These are phyloP conservation scores for Naganishia sp. DNA, from an alignment of 1,284 basidiomycete genomes.

Conservation along the genomic window DNA sequence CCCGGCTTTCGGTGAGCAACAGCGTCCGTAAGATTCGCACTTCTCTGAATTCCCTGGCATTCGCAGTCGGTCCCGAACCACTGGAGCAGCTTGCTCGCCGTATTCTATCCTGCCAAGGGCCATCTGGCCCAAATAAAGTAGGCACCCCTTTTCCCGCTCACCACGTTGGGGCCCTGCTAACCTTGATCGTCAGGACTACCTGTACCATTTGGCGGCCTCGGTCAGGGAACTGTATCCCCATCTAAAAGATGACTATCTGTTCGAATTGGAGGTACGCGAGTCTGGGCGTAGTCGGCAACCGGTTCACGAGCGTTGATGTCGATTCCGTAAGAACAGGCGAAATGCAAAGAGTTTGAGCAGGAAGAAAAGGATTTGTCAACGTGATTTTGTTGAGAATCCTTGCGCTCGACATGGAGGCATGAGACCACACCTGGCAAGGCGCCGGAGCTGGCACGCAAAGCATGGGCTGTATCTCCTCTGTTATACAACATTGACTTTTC, in stretches of 20 bases:
- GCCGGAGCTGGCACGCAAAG: too few species aligned
- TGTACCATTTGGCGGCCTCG: constrained; percentile 46
- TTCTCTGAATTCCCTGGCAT: too few species aligned
- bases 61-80: constrained; percentile 46
- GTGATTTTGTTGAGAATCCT: neutral
- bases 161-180: neutral
- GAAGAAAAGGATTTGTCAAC: neutral
- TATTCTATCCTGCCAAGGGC: constrained; percentile 41
- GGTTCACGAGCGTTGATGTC: neutral
- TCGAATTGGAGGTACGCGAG: constrained; percentile 40
- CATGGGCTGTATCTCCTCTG: too few species aligned
- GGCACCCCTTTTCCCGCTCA: constrained; percentile 14
- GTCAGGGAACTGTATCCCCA: constrained; percentile 46
- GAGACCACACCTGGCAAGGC: too few species aligned
- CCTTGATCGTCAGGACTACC: constrained; percentile 42
- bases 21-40: too few species aligned
- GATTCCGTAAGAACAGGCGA: neutral
- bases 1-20: constrained; percentile 46
- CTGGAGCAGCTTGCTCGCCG: constrained; percentile 36
- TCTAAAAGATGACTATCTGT: constrained; percentile 48
- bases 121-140: constrained; percentile 48
- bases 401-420: too few species aligned
- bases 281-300: neutral
- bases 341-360: constrained; percentile 9
- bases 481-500: too few species aligned